These are phyloP conservation scores for Corrigiola litoralis DNA, from an alignment of 179 eudicot species.

Conservation along the genomic window DNA sequence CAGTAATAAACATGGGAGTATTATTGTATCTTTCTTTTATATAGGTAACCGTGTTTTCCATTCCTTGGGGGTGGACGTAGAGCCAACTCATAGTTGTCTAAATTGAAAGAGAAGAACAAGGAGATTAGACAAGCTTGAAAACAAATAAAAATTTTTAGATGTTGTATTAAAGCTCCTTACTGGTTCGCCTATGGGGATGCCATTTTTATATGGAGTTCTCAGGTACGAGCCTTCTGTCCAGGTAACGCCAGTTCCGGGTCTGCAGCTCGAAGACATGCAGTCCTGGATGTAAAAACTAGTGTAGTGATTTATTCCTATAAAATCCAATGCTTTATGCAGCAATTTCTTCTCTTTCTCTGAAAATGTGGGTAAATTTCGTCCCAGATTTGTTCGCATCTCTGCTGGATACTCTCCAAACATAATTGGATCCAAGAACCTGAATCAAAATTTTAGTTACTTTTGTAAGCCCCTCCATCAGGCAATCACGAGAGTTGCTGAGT, in stretches of 20 bases:
- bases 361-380: slow-evolving; percentile 50
- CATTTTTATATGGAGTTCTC: slow-evolving; percentile 44
- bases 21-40: slow-evolving; percentile 62
- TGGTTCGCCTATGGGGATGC: slow-evolving; percentile 58
- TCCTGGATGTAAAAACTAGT: slow-evolving; percentile 64
- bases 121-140: neutral
- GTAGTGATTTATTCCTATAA: slow-evolving; percentile 78
- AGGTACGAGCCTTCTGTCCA: slow-evolving; percentile 48
- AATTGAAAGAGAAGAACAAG: neutral
- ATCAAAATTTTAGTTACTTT: neutral
- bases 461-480: too few species aligned
- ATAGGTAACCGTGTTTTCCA: slow-evolving; percentile 53
- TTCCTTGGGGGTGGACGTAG: slow-evolving; percentile 53
- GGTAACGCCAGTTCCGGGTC: slow-evolving; percentile 39
- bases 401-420: slow-evolving; percentile 59
- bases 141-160: too few species aligned
- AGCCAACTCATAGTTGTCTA: slow-evolving; percentile 60
- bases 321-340: slow-evolving; percentile 43
- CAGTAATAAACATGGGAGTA: slow-evolving; percentile 61
- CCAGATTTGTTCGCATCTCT: slow-evolving; percentile 52
- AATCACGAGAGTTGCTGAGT: neutral
- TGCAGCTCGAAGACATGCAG: slow-evolving; percentile 58
- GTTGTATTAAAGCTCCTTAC: slow-evolving; percentile 52
- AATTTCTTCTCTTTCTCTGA: slow-evolving; percentile 27
- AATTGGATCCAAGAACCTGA: slow-evolving; percentile 78